A percentile compares a stretch with the other conserved stretches of the same genome.
Conservation (phyloP, 2,329 filamentous ascomycete species). For the Pestalotiopsis sp. region DNA sequence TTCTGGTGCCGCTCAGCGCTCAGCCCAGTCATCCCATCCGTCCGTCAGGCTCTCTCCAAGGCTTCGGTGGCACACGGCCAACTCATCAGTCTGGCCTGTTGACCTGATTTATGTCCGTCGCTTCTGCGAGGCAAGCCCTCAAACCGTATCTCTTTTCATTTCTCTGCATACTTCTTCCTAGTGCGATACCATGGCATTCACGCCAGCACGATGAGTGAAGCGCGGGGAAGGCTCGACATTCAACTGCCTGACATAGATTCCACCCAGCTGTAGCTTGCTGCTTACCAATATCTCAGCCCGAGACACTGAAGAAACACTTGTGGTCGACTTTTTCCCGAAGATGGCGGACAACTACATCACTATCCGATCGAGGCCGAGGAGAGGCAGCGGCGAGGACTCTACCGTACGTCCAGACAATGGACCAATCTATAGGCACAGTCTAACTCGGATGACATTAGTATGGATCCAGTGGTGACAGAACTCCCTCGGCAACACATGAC, state of each 20-base stretch:
- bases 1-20: constrained; percentile 4
- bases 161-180: too few species aligned
- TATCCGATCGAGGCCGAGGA: constrained; percentile 51
- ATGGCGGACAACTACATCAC: constrained; percentile 55
- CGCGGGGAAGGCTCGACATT: background rate
- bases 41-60: background rate
- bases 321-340: constrained; percentile 19
- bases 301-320: background rate
- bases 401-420: constrained; percentile 43
- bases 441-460: constrained; percentile 44
- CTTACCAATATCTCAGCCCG: background rate
- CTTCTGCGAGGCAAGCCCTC: background rate
- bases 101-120: background rate
- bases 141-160: background rate
- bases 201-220: background rate
- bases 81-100: background rate
- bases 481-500: constrained; percentile 54
- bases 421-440: constrained; percentile 25
- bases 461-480: constrained; percentile 43
- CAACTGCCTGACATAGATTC: background rate
- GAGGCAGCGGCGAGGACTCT: constrained; percentile 47
- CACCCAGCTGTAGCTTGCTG: background rate
- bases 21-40: background rate
- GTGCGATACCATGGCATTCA: background rate
- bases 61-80: background rate